These are phyloP conservation scores for Mrakia frigida DNA, from an alignment of 768 basidiomycete genomes.

Conservation along the genomic window DNA sequence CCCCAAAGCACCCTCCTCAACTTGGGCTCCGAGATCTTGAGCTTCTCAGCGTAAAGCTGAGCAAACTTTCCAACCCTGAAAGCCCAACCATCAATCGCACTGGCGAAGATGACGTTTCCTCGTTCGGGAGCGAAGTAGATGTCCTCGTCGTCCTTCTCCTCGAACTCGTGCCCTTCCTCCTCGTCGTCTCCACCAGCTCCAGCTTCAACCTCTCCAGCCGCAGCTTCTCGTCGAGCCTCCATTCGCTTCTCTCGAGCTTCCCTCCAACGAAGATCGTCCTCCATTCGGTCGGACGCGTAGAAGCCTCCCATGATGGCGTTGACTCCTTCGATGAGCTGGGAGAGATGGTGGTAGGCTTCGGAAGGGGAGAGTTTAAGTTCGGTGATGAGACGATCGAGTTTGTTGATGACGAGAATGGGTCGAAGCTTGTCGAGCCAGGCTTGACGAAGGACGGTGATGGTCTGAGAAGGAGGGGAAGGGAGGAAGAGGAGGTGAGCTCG, in stretches of 20 bases:
- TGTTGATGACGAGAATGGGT: constrained; percentile 94
- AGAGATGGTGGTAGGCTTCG: constrained; percentile 92
- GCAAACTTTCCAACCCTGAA: constrained; percentile 93
- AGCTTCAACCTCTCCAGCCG: constrained; percentile 58
- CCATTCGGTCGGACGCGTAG: constrained; percentile 92
- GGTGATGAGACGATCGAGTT: constrained; percentile 86
- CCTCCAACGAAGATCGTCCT: constrained; percentile 87
- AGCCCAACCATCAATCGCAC: constrained; percentile 95
- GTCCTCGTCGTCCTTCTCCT: constrained; percentile 95
- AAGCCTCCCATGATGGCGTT: constrained; percentile 98
- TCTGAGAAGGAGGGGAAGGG: constrained; percentile 51
- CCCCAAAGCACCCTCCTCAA: constrained; percentile 89
- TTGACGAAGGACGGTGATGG: constrained; percentile 88
- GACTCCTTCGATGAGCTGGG: constrained; percentile 88
- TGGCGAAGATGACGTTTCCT: constrained; percentile 94
- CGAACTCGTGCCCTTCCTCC: constrained; percentile 56
- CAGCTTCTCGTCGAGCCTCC: constrained; percentile 49
- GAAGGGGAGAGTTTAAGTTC: constrained; percentile 85
- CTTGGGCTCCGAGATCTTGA: constrained; percentile 83
- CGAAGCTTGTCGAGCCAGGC: constrained; percentile 83
- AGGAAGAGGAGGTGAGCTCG: constrained; percentile 6
- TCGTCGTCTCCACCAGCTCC: constrained; percentile 48
- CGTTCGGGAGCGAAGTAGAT: constrained; percentile 94
- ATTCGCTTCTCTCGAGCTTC: constrained; percentile 84
- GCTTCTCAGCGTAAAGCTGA: constrained; percentile 79